Conservation (phyloP, 164 flowering plant genomes). For the Liriodendron chinense region DNA sequence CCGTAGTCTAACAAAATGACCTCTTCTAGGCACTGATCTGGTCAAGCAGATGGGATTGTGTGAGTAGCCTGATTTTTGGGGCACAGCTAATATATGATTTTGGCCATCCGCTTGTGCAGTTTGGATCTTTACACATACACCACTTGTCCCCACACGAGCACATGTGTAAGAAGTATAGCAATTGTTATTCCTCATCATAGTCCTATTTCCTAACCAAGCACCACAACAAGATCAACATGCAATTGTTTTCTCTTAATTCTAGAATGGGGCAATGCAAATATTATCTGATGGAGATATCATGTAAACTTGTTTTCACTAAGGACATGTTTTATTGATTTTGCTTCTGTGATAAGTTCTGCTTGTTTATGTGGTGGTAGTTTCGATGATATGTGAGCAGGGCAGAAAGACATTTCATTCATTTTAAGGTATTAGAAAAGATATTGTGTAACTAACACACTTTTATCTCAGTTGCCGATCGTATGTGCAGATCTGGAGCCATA, state of each 20-base stretch:
- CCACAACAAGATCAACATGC: background rate
- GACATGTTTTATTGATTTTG: slow-evolving; percentile 1
- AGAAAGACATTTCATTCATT: background rate
- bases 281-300: background rate
- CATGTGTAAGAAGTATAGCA: no score
- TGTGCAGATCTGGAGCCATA: slow-evolving; percentile 98
- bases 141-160: no score
- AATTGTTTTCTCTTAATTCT: background rate
- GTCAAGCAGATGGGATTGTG: no score
- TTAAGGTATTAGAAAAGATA: background rate
- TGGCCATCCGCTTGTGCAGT: no score
- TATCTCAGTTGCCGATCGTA: slow-evolving; percentile 89
- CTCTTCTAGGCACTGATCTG: no score
- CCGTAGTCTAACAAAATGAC: no score
- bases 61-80: no score
- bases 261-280: background rate
- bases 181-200: no score
- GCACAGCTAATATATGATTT: no score
- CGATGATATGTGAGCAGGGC: background rate
- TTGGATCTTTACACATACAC: no score
- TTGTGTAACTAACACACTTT: slow-evolving; percentile 13
- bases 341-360: no score
- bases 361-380: background rate
- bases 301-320: background rate
- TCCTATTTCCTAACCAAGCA: no score